Evolutionary conservation across 148 eudicot genomes (phyloP), one percentile per base, ranked within the genome.

Genomic region (Polygonum maritimum): DNA sequence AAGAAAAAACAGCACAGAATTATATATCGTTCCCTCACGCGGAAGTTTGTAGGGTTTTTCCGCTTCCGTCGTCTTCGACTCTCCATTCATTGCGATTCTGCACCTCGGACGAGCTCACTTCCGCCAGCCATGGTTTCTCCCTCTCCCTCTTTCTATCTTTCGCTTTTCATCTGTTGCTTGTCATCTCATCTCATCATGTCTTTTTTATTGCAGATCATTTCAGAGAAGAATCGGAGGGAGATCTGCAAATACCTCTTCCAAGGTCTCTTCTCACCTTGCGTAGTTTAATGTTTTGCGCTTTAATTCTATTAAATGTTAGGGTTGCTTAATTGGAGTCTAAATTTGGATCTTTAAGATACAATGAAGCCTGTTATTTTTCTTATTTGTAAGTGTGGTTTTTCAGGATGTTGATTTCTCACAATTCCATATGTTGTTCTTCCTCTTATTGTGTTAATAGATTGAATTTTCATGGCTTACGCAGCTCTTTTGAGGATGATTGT

Each of bases 141-240:
- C 26, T 54, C 19, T 51, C 26, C 21, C 26, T 54, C 19, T 26
- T 54, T 9, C 14, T 5, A 48, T 44, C 49, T 4, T 19, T 54
- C 60, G 26, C 26, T 54, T 54, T 54, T 48, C 75, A 63, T 69
- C 44, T 7, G 60, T 54, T 54, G 0, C 1, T 51, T 7, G 15
- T 15, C 38, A 31, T 73, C 48, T 15, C 38, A 31, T 73, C 48
- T 45, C 4, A 54, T 54, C 60, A 26, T 26, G 31, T 26, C 1
- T 54, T 54, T 15, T 54, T 8, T 54, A 77, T 16, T 8, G n/a
- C 84, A 92, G 94, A 90, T 92, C 81, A 88, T 92, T 39, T 18
- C 97, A 3, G 97, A 92, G 85, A 90, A 92, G 91, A 92, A 90
- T 76, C 83, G 97, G 60, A 88, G 83, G 83, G 97, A 90, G 79